Conservation (phyloP, 495 filamentous ascomycete species). For the Penicillium tannophilum region DNA sequence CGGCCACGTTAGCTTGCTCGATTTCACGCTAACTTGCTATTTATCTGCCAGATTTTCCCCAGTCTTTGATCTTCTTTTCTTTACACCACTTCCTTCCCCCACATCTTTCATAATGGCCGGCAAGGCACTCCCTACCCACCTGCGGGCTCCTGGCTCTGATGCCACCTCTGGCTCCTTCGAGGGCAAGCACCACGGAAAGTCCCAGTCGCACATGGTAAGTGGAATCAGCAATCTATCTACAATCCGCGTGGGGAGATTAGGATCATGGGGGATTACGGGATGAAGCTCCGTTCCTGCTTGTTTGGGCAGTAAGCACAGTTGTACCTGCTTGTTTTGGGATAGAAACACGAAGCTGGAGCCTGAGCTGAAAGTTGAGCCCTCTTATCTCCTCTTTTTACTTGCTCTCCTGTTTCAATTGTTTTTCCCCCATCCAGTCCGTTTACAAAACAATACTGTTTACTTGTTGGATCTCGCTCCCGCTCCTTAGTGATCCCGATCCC, state of each 20-base stretch:
- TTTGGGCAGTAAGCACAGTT: conserved; percentile 4
- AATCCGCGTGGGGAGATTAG: not conserved
- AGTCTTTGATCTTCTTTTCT: conserved; percentile 1
- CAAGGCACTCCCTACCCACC: conserved; percentile 74
- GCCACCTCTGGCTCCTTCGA: conserved; percentile 57
- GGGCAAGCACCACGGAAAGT: conserved; percentile 88
- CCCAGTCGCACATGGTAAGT: conserved; percentile 95
- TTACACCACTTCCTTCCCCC: conserved; percentile 11
- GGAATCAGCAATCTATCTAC: not conserved
- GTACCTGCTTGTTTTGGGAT: not conserved
- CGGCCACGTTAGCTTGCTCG: conserved; percentile 11
- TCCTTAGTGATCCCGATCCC: not conserved
- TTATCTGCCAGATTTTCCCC: conserved; percentile 12
- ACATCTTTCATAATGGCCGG: conserved; percentile 58
- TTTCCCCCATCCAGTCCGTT: not conserved
- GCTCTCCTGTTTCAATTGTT: not conserved
- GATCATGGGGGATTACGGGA: not conserved
- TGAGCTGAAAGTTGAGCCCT: not conserved
- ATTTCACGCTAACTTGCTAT: conserved; percentile 2
- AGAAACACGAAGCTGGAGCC: not conserved
- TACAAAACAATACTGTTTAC: not conserved
- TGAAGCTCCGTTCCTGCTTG: conserved; percentile 5
- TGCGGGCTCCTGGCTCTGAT: conserved; percentile 61
- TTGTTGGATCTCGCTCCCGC: not conserved
- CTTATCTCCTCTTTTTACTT: not conserved